phyloP scores from a whole-genome alignment of 768 basidiomycete species.

The Termitomyces sp. region DNA sequence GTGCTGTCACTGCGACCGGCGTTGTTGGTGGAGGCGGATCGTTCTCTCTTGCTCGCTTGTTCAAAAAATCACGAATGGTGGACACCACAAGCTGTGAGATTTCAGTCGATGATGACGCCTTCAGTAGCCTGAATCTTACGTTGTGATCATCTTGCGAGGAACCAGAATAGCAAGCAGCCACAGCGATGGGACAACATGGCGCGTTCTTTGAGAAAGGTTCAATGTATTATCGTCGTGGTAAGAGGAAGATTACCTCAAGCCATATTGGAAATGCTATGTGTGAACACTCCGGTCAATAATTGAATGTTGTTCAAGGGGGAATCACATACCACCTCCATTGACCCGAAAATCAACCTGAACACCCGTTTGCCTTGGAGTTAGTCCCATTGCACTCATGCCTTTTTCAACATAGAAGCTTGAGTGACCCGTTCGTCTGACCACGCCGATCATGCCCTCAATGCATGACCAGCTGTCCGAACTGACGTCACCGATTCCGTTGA shows the following conservation, averaged over 20 bases:
- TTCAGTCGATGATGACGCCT: neutral
- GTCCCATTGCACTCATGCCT: constrained; percentile 80
- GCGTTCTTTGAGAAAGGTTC: constrained; percentile 47
- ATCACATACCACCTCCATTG: constrained; percentile 68
- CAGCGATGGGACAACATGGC: constrained; percentile 76
- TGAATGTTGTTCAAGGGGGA: neutral
- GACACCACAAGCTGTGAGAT: constrained; percentile 50
- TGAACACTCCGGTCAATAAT: neutral
- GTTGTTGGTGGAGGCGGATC: constrained; percentile 26
- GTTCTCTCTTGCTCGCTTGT: constrained; percentile 44
- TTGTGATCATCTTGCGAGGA: constrained; percentile 77
- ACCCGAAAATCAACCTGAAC: constrained; percentile 59
- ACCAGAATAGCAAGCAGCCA: constrained; percentile 76
- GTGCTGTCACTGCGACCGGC: constrained; percentile 22
- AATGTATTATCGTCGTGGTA: neutral
- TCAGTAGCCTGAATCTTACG: constrained; percentile 33
- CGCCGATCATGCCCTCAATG: constrained; percentile 74
- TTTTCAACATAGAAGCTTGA: constrained; percentile 86
- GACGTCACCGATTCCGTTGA: constrained; percentile 64
- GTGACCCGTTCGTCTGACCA: constrained; percentile 76
- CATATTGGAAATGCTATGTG: constrained; percentile 74
- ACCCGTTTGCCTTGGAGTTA: constrained; percentile 67
- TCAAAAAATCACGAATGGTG: constrained; percentile 64
- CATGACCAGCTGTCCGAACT: constrained; percentile 77
- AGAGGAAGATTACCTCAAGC: constrained; percentile 52